Conservation (phyloP, 1,284 basidiomycete genomes). For the Pisolithus thermaeus region DNA sequence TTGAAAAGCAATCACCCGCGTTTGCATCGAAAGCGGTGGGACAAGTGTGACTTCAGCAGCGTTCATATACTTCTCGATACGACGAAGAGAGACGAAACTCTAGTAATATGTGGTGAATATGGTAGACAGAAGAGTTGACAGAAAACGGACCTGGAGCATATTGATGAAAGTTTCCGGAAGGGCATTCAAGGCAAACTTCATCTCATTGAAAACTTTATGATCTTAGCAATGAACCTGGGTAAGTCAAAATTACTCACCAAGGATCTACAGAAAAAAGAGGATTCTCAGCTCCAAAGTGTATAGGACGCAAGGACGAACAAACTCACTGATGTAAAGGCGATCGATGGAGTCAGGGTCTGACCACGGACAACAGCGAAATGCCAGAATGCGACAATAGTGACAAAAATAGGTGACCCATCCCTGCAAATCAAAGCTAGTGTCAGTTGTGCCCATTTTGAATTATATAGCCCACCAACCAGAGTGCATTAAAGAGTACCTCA, state of each 20-base stretch:
- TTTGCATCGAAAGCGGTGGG: constrained; percentile 50
- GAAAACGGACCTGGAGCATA: constrained; percentile 59
- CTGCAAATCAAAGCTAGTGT: constrained; percentile 29
- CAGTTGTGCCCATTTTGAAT: constrained; percentile 3
- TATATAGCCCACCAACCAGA: constrained; percentile 50
- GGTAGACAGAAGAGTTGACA: background rate
- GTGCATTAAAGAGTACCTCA: constrained; percentile 74
- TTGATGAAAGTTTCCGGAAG: constrained; percentile 89
- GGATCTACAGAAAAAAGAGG: constrained; percentile 35
- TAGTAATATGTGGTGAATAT: constrained; percentile 25
- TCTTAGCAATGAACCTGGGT: constrained; percentile 4
- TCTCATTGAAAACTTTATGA: constrained; percentile 73
- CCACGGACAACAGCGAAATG: constrained; percentile 74
- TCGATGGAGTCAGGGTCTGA: constrained; percentile 71
- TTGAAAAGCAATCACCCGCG: constrained; percentile 63
- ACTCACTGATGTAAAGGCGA: constrained; percentile 79
- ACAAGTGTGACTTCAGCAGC: constrained; percentile 64
- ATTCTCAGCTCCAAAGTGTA: background rate
- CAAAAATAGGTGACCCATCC: constrained; percentile 70
- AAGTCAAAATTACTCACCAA: constrained; percentile 31
- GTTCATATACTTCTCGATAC: constrained; percentile 86
- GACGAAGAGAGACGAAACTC: constrained; percentile 79
- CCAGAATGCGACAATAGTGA: constrained; percentile 77
- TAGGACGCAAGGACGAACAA: background rate
- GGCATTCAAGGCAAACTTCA: constrained; percentile 79